phyloP scores from a whole-genome alignment of 2,329 filamentous ascomycete species.

The Cryphonectria radicalis region DNA sequence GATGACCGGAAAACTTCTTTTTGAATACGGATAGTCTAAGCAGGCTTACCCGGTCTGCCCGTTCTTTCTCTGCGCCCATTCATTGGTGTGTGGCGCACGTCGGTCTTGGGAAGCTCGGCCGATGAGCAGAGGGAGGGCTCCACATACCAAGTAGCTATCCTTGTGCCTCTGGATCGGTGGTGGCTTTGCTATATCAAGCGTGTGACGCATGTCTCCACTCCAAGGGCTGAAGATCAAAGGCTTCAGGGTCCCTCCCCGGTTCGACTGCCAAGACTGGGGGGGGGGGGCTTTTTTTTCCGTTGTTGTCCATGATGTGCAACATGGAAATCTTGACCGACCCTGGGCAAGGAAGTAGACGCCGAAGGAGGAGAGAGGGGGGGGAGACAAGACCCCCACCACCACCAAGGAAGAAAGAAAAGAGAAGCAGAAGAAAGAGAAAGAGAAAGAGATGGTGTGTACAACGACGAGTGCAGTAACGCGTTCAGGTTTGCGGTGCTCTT shows the following conservation, averaged over 20 bases:
- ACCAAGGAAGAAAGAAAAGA: background rate
- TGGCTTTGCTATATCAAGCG: background rate
- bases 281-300: background rate
- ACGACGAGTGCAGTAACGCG: background rate
- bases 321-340: slow-evolving; percentile 19
- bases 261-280: slow-evolving; percentile 8
- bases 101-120: background rate
- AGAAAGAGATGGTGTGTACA: slow-evolving; percentile 20
- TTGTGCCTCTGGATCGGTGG: background rate
- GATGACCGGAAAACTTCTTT: background rate
- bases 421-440: background rate
- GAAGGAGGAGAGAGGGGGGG: background rate
- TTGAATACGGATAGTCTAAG: background rate
- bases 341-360: slow-evolving; percentile 5
- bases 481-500: slow-evolving; percentile 6
- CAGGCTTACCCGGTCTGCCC: background rate
- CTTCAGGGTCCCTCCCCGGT: slow-evolving; percentile 2
- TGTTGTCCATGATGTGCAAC: slow-evolving; percentile 7
- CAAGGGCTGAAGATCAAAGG: slow-evolving; percentile 23
- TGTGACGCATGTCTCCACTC: slow-evolving; percentile 28
- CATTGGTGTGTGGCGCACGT: background rate
- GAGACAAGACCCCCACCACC: background rate
- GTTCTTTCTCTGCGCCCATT: background rate
- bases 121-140: slow-evolving; percentile 4
- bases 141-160: background rate